Evolutionary conservation across 768 basidiomycete species (phyloP).

Genomic region (Lactifluus pinguis): DNA sequence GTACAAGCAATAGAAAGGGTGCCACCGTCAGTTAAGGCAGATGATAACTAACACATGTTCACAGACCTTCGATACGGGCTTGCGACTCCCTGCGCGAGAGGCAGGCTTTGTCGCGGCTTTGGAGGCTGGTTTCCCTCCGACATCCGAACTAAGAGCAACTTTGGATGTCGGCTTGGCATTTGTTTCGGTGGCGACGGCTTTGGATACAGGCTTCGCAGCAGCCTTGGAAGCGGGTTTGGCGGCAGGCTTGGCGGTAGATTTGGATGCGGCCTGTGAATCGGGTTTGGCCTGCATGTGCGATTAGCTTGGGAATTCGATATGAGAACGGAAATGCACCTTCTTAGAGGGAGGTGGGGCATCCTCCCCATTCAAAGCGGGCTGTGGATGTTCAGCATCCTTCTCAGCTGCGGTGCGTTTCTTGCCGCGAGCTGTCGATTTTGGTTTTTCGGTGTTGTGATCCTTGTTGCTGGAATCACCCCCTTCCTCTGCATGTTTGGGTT

Average conservation of each 20-base stretch:
- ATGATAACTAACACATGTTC: constrained; percentile 13
- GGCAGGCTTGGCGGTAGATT: constrained; percentile 30
- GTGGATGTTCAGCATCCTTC: constrained; percentile 32
- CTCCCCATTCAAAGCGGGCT: constrained; percentile 30
- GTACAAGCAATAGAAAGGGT: neutral
- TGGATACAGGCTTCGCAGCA: constrained; percentile 29
- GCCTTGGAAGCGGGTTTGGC: constrained; percentile 32
- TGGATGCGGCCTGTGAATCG: constrained; percentile 19
- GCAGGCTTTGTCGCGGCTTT: constrained; percentile 24
- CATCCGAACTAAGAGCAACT: constrained; percentile 14
- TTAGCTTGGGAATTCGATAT: neutral
- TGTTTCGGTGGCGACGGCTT: constrained; percentile 29
- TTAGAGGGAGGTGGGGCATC: constrained; percentile 50
- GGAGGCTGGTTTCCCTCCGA: constrained; percentile 26
- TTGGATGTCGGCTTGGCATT: constrained; percentile 28
- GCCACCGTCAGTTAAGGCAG: neutral
- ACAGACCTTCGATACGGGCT: constrained; percentile 29
- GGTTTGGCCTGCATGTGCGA: constrained; percentile 12
- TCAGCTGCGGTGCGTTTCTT: constrained; percentile 47
- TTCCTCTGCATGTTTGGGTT: constrained; percentile 29
- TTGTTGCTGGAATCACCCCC: constrained; percentile 26
- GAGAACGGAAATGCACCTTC: constrained; percentile 38
- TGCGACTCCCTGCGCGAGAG: constrained; percentile 22
- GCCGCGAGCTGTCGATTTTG: constrained; percentile 36
- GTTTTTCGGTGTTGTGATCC: constrained; percentile 30